A percentile compares a stretch with the other conserved stretches of the same genome.
phyloP scores from a whole-genome alignment of 73 alveolate species.

The Symbiodinium pilosum region DNA sequence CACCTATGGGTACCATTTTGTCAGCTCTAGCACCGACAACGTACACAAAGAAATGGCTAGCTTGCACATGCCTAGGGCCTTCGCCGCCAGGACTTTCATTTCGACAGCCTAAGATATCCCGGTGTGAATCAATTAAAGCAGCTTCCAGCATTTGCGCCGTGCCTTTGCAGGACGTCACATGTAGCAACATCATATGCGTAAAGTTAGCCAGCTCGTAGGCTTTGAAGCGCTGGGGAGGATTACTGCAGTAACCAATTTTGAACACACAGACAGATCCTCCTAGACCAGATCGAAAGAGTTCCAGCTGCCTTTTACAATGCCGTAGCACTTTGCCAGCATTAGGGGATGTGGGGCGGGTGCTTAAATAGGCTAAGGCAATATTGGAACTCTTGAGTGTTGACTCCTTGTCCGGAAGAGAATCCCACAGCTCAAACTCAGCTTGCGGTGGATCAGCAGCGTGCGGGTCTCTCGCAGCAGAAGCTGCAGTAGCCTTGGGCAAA shows the following conservation, averaged over 20 bases:
- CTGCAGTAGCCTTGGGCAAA: too few relatives aligned
- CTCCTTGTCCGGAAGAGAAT: too few relatives aligned
- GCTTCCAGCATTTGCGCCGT: constrained; percentile 39
- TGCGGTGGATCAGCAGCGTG: too few relatives aligned
- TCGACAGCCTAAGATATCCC: background rate
- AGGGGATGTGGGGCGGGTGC: background rate
- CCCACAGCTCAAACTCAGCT: too few relatives aligned
- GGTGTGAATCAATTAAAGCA: background rate
- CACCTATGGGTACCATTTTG: background rate
- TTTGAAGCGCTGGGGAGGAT: background rate
- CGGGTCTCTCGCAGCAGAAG: too few relatives aligned
- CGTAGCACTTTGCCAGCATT: background rate
- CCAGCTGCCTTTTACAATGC: background rate
- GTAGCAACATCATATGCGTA: constrained; percentile 23
- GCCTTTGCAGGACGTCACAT: constrained; percentile 11
- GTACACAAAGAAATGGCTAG: background rate
- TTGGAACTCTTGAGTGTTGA: background rate
- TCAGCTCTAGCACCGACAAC: constrained; percentile 82
- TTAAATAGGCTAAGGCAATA: background rate
- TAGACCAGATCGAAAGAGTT: background rate
- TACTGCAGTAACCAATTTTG: background rate
- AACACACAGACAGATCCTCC: background rate
- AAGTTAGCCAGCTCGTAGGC: constrained; percentile 14
- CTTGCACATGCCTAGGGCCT: background rate
- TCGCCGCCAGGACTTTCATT: constrained; percentile 44